Base-by-base conservation (phyloP, 768 basidiomycete genomes). In the Agaricus subrufescens region DNA sequence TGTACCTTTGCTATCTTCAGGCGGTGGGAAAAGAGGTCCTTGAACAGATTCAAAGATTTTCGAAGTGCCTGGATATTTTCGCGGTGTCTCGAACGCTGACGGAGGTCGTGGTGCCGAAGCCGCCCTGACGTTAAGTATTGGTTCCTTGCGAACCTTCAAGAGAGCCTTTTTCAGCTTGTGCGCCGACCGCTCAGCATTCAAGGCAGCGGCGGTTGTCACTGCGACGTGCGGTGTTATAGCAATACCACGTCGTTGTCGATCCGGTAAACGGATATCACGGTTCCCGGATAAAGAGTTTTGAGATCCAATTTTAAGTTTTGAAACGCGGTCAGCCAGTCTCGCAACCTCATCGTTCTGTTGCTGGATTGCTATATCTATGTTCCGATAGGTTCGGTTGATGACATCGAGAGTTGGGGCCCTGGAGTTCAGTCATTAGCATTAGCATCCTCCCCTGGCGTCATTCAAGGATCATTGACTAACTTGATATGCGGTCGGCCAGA, bases 321-420 rank as follows among this genome's bases (percentile, higher is more conserved):
- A 63, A 19, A 89, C 67, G 37, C 85, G 79, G n/a, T 73, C 65
- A 1, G 77, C 68, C 31, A 91, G 75, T 1, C 68, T 65, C 2
- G 76, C 69, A 27, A 91, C 68, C 8, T 85, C 81, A 29, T 73
- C 71, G 1, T 74, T 72, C 67, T 88, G 85, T 60, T 87, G 83
- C 39, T 76, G 75, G 58, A 91, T 78, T 0, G 84, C 83, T 19
- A 83, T 66, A 53, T 92, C 88, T 62, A 97, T 91, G 67, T 95
- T 94, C 42, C 87, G 83, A 63, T 90, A 88, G 0, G 91, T 89
- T 31, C 91, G 82, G 61, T 88, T 85, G 66, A 96, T 82, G 1
- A 89, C 87, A 63, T 95, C 94, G 50, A 97, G 71, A 6, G 91
- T 84, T 1, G 94, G 93, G 4, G 91, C 80, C 60, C 93, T 95